Percentiles rank a stretch among this genome's conserved stretches.
Evolutionary conservation across 306 rosid species (phyloP).

Genomic region (Urtica urens): DNA sequence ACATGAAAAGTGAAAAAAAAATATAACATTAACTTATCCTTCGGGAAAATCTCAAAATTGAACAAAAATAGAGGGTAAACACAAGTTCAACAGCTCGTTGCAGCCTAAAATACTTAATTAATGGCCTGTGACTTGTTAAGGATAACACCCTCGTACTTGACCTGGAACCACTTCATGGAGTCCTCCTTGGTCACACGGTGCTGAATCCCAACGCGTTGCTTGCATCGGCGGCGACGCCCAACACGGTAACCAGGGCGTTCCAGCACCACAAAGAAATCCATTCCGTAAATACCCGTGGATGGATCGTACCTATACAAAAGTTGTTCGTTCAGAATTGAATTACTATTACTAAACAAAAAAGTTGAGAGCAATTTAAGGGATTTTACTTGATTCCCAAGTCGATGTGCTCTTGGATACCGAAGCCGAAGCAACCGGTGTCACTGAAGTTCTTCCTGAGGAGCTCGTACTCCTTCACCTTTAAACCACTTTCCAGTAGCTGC

Average conservation of each 20-base stretch:
- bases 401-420: slow-evolving; percentile 84
- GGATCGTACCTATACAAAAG: slow-evolving; percentile 56
- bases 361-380: no score
- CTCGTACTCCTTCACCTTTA: slow-evolving; percentile 78
- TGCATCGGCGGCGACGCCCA: slow-evolving; percentile 77
- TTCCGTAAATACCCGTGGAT: slow-evolving; percentile 78
- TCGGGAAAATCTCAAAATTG: slow-evolving; percentile 12
- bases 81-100: slow-evolving; percentile 21
- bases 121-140: slow-evolving; percentile 67
- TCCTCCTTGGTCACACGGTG: slow-evolving; percentile 81
- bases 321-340: no score
- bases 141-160: slow-evolving; percentile 80
- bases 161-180: slow-evolving; percentile 93
- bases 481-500: slow-evolving; percentile 79
- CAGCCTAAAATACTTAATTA: slow-evolving; percentile 15
- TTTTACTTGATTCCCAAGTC: slow-evolving; percentile 66
- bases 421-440: slow-evolving; percentile 76
- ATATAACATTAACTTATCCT: neutral
- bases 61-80: slow-evolving; percentile 7
- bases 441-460: slow-evolving; percentile 71
- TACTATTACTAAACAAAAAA: neutral
- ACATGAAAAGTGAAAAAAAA: neutral
- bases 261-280: slow-evolving; percentile 70
- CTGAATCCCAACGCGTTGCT: slow-evolving; percentile 70
- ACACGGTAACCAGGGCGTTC: slow-evolving; percentile 86